A percentile compares a stretch with the other conserved stretches of the same genome.
These are phyloP conservation scores for Diaporthe vexans DNA, from an alignment of 2,329 filamentous ascomycete genomes.

Conservation along the genomic window DNA sequence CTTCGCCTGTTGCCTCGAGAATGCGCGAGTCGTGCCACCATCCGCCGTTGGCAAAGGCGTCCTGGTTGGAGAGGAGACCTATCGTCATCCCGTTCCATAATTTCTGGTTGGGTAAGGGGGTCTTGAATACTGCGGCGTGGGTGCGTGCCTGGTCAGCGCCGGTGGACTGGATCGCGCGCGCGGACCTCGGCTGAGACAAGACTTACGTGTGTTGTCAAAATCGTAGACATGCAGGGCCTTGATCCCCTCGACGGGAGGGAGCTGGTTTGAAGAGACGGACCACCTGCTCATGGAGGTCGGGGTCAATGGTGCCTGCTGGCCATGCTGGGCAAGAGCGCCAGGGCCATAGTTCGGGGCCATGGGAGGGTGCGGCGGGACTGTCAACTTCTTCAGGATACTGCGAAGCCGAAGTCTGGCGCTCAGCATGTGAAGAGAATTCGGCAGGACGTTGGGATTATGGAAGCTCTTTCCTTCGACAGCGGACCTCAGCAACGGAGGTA, in stretches of 20 bases:
- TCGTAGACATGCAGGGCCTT: constrained; percentile 93
- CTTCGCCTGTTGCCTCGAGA: constrained; percentile 87
- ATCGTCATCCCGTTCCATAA: constrained; percentile 87
- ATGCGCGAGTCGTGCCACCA: constrained; percentile 98
- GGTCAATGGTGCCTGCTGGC: constrained; percentile 38
- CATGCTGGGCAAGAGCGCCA: constrained; percentile 38
- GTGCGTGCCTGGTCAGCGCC: constrained; percentile 41
- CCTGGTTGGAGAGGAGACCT: constrained; percentile 80
- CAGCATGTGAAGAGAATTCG: constrained; percentile 11
- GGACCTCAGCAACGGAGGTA: constrained; percentile 1
- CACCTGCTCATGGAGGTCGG: constrained; percentile 42
- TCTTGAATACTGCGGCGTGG: constrained; percentile 80
- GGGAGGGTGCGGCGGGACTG: constrained; percentile 3
- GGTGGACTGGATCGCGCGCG: constrained; percentile 38
- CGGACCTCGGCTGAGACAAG: constrained; percentile 20
- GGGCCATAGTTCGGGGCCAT: constrained; percentile 39
- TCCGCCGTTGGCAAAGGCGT: constrained; percentile 84
- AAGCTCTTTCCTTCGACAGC: not conserved
- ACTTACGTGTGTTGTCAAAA: constrained; percentile 93
- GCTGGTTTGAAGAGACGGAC: constrained; percentile 41
- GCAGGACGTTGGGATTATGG: too few species aligned
- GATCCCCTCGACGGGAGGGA: constrained; percentile 70
- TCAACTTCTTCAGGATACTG: constrained; percentile 13
- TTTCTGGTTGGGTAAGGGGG: constrained; percentile 88
- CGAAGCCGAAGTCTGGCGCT: constrained; percentile 32